Evolutionary conservation across 768 basidiomycete genomes (phyloP).

Genomic region (Boletus fagicola): DNA sequence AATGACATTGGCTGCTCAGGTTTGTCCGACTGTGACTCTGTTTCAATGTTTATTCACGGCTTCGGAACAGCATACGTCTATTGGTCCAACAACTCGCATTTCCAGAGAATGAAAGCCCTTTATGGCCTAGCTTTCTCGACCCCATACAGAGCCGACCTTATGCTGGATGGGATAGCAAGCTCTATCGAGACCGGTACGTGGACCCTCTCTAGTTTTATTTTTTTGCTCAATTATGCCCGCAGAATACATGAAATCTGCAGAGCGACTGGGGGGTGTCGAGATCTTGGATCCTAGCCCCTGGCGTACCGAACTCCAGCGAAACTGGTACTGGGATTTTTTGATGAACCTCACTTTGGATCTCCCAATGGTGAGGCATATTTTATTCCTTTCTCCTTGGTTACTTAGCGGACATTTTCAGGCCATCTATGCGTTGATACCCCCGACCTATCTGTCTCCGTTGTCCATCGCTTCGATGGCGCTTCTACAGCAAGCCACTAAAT

Average conservation of each 20-base stretch:
- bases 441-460: slow-evolving; percentile 27
- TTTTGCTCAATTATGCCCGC: background rate
- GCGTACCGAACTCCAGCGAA: slow-evolving; percentile 10
- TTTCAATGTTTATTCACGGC: background rate
- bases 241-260: slow-evolving; percentile 40
- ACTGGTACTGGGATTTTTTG: slow-evolving; percentile 40
- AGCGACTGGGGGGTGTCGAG: slow-evolving; percentile 31
- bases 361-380: slow-evolving; percentile 31
- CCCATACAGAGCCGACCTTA: slow-evolving; percentile 34
- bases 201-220: background rate
- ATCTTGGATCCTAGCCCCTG: slow-evolving; percentile 29
- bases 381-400: background rate
- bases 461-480: slow-evolving; percentile 35
- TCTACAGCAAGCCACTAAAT: slow-evolving; percentile 32
- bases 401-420: slow-evolving; percentile 18
- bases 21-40: slow-evolving; percentile 15
- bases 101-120: slow-evolving; percentile 38
- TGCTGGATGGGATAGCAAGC: slow-evolving; percentile 37
- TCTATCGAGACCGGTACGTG: slow-evolving; percentile 33
- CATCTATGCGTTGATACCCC: slow-evolving; percentile 22
- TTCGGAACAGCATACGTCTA: slow-evolving; percentile 38
- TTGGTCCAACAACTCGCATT: slow-evolving; percentile 38
- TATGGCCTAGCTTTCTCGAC: slow-evolving; percentile 40
- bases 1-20: slow-evolving; percentile 39
- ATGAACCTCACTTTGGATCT: slow-evolving; percentile 31